Evolutionary conservation across 768 basidiomycete genomes (phyloP), one percentile per base, ranked within the genome.

Genomic region (Suillus subaureus): DNA sequence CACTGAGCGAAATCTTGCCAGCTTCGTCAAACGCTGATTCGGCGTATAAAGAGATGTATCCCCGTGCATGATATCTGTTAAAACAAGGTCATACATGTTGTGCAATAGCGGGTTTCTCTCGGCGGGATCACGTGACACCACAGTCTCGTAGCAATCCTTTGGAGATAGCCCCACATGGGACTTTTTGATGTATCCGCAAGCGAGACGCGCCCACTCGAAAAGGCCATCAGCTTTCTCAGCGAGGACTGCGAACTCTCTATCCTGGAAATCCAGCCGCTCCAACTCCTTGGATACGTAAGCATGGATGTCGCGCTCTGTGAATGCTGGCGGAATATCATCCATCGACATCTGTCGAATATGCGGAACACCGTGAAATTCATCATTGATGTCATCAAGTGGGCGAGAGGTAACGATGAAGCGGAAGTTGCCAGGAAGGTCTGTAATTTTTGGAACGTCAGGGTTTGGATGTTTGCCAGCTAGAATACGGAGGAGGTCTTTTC

Each of bases 71-170:
- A 66, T 57, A 13, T 42, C 54, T n/a, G 21, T 51, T 23, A 65
- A 37, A 45, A 67, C 58, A 21, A 35, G 26, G 21, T 15, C 35
- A 40, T 67, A 65, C 55, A 66, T 54, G 4, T 33, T 33, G 37
- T 63, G 28, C 64, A 66, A 26, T 6, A 57, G 35, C 13, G 11
- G 8, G 5, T n/a, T 65, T 5, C 55, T 35, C 21, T 21, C 54
- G 11, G n/a, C 62, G 5, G 54, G 35, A 35, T 23, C 35, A 11
- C 1, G 35, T 37, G 35, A 11, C 11, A 37, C 35, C 35, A 37
- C 35, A 37, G 35, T 11, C 2, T 37, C 11, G 35, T 37, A 37
- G 35, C 35, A 37, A 37, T 37, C 35, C 9, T 11, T 37, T 37
- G 9, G 35, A 11, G 35, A 37, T 37, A 37, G 35, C 35, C 35